Evolutionary conservation across 2,329 filamentous ascomycete species (phyloP).

Genomic region (Emydomyces testavorans): DNA sequence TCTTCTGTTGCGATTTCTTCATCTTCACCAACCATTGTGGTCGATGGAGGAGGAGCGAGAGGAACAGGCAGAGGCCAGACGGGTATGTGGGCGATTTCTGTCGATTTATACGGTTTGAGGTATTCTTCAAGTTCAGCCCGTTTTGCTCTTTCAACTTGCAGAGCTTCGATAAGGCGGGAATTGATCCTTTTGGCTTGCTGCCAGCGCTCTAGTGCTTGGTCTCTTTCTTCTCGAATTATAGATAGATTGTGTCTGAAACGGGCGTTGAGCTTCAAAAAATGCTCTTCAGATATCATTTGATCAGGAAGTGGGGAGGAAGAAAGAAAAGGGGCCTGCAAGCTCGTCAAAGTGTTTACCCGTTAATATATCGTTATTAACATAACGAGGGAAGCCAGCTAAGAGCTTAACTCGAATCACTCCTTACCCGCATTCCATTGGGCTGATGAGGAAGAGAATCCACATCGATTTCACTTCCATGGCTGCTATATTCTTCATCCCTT

Average conservation of each 20-base stretch:
- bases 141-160: conserved; percentile 1
- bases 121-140: background rate
- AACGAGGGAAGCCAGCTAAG: too few species aligned
- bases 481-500: background rate
- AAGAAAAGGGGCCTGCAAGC: background rate
- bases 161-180: background rate
- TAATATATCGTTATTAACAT: too few species aligned
- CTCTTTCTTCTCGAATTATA: conserved; percentile 6
- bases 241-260: conserved; percentile 3
- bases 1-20: background rate
- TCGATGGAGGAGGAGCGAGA: conserved; percentile 1
- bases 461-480: conserved; percentile 3
- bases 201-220: conserved; percentile 6
- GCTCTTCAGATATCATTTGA: background rate
- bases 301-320: background rate
- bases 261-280: background rate
- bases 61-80: background rate
- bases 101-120: background rate
- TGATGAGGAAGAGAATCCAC: conserved; percentile 4
- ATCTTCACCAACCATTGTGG: background rate
- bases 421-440: background rate
- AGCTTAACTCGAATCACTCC: background rate
- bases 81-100: conserved; percentile 1
- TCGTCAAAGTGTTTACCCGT: background rate
- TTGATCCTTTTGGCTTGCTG: background rate